Conservation (phyloP, 225 moss, liverwort and hornwort genomes). For the Bryoerythrophyllum caledonicum region DNA sequence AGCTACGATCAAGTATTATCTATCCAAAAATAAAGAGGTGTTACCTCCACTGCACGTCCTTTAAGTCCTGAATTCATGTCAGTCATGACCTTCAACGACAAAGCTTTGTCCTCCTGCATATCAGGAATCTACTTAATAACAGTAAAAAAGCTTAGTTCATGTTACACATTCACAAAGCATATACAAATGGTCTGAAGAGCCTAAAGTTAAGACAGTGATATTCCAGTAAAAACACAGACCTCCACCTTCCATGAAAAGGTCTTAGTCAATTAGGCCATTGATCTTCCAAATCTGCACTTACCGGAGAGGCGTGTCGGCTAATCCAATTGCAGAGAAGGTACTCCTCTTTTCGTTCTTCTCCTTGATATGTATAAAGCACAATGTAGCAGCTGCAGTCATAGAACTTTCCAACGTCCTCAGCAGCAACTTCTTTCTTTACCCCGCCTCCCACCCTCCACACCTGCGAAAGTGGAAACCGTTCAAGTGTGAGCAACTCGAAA, state of each 20-base stretch:
- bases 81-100: conserved; percentile 35
- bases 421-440: conserved; percentile 52
- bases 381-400: conserved; percentile 84
- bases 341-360: conserved; percentile 79
- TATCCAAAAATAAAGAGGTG: not conserved
- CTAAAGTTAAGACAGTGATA: not conserved
- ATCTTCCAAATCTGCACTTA: conserved; percentile 37
- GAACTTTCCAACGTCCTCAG: conserved; percentile 80
- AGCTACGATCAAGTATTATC: conserved; percentile 1
- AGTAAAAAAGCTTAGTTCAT: not conserved
- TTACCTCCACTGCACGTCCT: conserved; percentile 86
- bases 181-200: not conserved
- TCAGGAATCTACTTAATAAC: conserved; percentile 13
- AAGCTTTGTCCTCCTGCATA: conserved; percentile 65
- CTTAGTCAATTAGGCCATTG: not conserved
- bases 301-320: conserved; percentile 60
- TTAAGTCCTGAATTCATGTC: conserved; percentile 62
- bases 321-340: conserved; percentile 87
- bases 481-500: conserved; percentile 19
- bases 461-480: conserved; percentile 40
- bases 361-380: conserved; percentile 82
- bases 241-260: not conserved
- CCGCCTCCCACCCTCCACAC: conserved; percentile 75
- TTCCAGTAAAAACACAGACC: conserved; percentile 3
- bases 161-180: not conserved